Percentiles rank a stretch among this genome's conserved stretches.
These are phyloP conservation scores for Saccharomyces hybrid DNA, from an alignment of 1,139 yeast genomes.

Conservation along the genomic window DNA sequence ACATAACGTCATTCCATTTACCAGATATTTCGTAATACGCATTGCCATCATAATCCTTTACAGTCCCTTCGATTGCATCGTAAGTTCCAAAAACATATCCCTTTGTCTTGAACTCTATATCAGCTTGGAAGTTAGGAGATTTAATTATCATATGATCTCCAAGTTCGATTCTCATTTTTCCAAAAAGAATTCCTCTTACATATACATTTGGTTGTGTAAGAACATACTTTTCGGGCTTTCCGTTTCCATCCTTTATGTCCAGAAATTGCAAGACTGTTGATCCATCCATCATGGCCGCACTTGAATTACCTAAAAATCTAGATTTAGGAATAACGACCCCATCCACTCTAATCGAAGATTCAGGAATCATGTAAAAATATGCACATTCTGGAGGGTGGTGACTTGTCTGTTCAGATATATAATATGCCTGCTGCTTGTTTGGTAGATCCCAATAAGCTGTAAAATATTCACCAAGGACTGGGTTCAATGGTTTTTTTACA, in stretches of 20 bases:
- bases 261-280: conserved; percentile 64
- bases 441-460: conserved; percentile 89
- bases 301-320: conserved; percentile 84
- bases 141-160: conserved; percentile 83
- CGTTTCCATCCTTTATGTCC: conserved; percentile 43
- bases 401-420: conserved; percentile 87
- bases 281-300: conserved; percentile 98
- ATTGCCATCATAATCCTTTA: conserved; percentile 50
- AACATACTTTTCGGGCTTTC: conserved; percentile 55
- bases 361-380: conserved; percentile 82
- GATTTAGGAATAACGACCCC: conserved; percentile 86
- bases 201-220: conserved; percentile 92
- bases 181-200: conserved; percentile 90
- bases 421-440: conserved; percentile 63
- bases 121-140: conserved; percentile 61
- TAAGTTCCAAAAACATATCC: conserved; percentile 91
- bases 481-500: conserved; percentile 92
- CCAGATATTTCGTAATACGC: conserved; percentile 65
- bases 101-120: conserved; percentile 88
- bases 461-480: conserved; percentile 86
- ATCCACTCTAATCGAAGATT: conserved; percentile 72
- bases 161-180: conserved; percentile 78
- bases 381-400: conserved; percentile 99
- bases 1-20: conserved; percentile 88
- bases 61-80: conserved; percentile 75